Conservation (phyloP, 495 filamentous ascomycete species). For the Penicillium verhagenii region DNA sequence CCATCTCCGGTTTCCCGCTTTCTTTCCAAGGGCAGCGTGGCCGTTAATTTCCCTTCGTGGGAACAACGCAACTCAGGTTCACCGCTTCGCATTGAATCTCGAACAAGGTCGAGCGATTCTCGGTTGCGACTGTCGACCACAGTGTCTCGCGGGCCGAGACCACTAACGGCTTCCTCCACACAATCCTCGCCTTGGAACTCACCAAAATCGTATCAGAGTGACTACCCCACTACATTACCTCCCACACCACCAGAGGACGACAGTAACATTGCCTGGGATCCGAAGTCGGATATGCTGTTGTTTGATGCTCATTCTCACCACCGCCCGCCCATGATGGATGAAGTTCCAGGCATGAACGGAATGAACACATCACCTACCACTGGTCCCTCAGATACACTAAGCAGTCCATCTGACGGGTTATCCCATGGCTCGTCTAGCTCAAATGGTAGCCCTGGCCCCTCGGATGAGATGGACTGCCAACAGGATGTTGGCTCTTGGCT, state of each 20-base stretch:
- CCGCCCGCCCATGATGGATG: constrained; percentile 35
- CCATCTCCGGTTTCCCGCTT: constrained; percentile 43
- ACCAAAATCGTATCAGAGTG: constrained; percentile 23
- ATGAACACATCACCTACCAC: constrained; percentile 30
- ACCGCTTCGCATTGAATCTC: constrained; percentile 28
- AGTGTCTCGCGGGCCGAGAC: constrained; percentile 37
- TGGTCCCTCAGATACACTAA: constrained; percentile 28
- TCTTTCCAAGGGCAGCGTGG: constrained; percentile 38
- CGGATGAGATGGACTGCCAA: constrained; percentile 41
- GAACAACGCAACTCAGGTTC: constrained; percentile 35
- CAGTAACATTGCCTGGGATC: constrained; percentile 40
- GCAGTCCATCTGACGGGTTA: constrained; percentile 36
- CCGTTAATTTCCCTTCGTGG: constrained; percentile 42
- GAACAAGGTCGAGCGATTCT: constrained; percentile 37
- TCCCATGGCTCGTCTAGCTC: constrained; percentile 40
- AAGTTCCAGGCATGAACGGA: constrained; percentile 36
- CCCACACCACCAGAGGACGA: constrained; percentile 48
- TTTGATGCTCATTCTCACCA: constrained; percentile 32
- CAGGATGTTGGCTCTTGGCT: constrained; percentile 41
- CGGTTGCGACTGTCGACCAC: constrained; percentile 37
- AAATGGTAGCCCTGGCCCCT: constrained; percentile 35
- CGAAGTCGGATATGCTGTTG: constrained; percentile 33
- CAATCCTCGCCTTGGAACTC: constrained; percentile 31
- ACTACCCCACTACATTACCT: constrained; percentile 39
- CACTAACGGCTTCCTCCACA: constrained; percentile 22